Evolutionary conservation across 2,329 filamentous ascomycete species (phyloP), one percentile per base, ranked within the genome.

Genomic region (Cytospora schulzeri): DNA sequence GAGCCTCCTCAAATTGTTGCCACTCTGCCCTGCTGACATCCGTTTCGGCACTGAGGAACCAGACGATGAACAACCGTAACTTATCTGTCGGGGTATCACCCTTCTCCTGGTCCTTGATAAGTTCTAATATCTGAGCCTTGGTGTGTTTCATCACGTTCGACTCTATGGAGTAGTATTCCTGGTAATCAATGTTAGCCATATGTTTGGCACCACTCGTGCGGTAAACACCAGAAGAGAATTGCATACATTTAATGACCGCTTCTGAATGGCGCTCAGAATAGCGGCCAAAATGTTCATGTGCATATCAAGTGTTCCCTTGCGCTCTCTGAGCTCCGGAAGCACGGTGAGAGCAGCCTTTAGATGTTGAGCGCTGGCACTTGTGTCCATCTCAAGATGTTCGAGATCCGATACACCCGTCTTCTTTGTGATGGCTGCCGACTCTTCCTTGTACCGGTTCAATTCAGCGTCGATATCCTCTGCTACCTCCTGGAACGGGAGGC

Each of bases 321-420:
- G 88, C 76, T 98, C 95, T 68, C 93, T 85, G 69, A 99, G 83
- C 76, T 98, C 94, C 0, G 95, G 96, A 17, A 99, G 82, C 26
- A 97, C 81, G 0, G 94, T 96, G 71, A 99, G 97, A 15, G 94
- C 96, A 4, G 93, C 92, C 78, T 98, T 99, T 54, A 99, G 84
- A 75, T 99, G 95, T 71, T 96, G 92, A 19, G 95, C 93, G 64
- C 92, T 96, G 48, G 92, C 89, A 70, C 90, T 91, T 1, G 91
- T 92, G 73, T 97, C 93, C 69, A 92, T 93, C 71, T 95, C 90
- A 9, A 99, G 82, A 74, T 98, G 94, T 73, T 99, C 95, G 68
- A 99, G 87, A 15, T 92, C 93, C 19, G 91, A 92, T 17, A 93
- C 92, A 5, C 95, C 95, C 0, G 95, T 97, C 80, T 96, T 98